Evolutionary conservation across 768 basidiomycete genomes (phyloP).

Genomic region (Leccinum incarnatum): DNA sequence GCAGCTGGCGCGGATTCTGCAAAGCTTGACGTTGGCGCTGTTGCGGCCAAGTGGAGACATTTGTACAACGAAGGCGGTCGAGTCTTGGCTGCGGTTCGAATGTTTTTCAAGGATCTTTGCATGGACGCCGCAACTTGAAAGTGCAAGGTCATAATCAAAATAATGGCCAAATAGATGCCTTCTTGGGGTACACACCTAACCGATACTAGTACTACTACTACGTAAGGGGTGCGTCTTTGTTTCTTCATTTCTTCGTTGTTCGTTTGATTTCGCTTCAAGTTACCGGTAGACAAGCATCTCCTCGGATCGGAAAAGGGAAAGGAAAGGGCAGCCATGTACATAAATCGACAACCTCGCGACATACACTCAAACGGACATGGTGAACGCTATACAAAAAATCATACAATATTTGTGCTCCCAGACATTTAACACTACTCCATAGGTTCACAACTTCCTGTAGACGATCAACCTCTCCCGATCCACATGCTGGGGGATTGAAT

Average conservation of each 20-base stretch:
- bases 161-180: not conserved
- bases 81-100: slow-evolving; percentile 13
- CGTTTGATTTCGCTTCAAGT: too few relatives aligned
- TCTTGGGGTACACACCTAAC: not conserved
- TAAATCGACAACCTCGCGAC: too few relatives aligned
- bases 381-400: too few relatives aligned
- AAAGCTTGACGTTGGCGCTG: not conserved
- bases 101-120: slow-evolving; percentile 22
- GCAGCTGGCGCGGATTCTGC: slow-evolving; percentile 4
- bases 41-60: slow-evolving; percentile 12
- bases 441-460: slow-evolving; percentile 8
- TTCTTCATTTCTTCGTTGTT: too few relatives aligned
- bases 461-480: slow-evolving; percentile 54
- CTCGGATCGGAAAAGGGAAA: too few relatives aligned
- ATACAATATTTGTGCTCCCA: too few relatives aligned
- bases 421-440: not conserved
- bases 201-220: too few relatives aligned
- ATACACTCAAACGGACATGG: too few relatives aligned
- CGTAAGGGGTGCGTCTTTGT: too few relatives aligned
- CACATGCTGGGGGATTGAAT: slow-evolving; percentile 40
- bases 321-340: too few relatives aligned
- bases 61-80: slow-evolving; percentile 8
- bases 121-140: slow-evolving; percentile 9
- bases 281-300: too few relatives aligned
- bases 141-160: not conserved